Conservation (phyloP, 2,329 filamentous ascomycete genomes). For the Aspergillus vadensis region DNA sequence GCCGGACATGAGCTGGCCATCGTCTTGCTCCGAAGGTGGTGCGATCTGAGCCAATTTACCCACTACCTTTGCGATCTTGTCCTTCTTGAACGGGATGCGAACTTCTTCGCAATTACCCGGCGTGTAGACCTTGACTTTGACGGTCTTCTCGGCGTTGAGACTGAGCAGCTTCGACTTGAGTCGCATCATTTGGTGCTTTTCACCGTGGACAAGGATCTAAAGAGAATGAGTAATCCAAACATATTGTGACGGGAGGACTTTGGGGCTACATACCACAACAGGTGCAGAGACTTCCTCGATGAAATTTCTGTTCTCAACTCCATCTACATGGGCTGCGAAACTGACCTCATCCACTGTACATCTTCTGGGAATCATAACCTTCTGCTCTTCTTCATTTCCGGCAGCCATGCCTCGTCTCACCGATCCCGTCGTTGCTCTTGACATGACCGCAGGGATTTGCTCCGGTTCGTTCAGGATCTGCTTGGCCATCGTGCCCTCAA, state of each 20-base stretch:
- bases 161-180: conserved; percentile 92
- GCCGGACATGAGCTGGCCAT: conserved; percentile 72
- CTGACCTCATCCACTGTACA: conserved; percentile 94
- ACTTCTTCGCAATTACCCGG: conserved; percentile 95
- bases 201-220: conserved; percentile 92
- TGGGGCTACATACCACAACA: conserved; percentile 73
- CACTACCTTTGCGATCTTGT: conserved; percentile 95
- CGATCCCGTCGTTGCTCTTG: conserved; percentile 56
- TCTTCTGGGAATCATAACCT: conserved; percentile 85
- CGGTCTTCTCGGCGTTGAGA: conserved; percentile 78
- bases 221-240: conserved; percentile 7
- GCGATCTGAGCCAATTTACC: conserved; percentile 84
- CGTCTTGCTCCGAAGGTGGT: conserved; percentile 58
- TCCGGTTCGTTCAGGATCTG: conserved; percentile 94
- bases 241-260: background rate
- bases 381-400: conserved; percentile 70
- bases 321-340: conserved; percentile 96
- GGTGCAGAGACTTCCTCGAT: conserved; percentile 92
- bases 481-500: conserved; percentile 98
- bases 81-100: conserved; percentile 89
- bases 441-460: conserved; percentile 92
- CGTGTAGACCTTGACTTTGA: conserved; percentile 88
- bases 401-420: conserved; percentile 64
- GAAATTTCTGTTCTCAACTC: conserved; percentile 92
- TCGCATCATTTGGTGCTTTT: conserved; percentile 97